Evolutionary conservation across 179 eudicot species (phyloP).

Genomic region (Silene vulgaris): DNA sequence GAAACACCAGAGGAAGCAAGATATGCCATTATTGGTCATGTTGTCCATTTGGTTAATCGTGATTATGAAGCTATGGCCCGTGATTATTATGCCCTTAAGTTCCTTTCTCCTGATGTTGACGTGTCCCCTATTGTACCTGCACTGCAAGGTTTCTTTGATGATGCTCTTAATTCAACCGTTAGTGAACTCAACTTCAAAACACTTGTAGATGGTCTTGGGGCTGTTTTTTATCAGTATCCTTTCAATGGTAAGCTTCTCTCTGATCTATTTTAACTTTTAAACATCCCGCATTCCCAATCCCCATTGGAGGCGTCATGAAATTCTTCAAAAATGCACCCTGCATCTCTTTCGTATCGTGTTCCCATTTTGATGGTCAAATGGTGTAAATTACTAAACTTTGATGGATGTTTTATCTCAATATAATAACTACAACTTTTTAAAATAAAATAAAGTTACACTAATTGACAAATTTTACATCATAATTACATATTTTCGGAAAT

Average conservation of each 20-base stretch:
- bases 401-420: background rate
- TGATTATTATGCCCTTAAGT: constrained; percentile 87
- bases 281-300: background rate
- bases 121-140: constrained; percentile 96
- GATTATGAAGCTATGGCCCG: constrained; percentile 99
- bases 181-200: constrained; percentile 99
- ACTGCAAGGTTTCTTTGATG: constrained; percentile 82
- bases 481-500: background rate
- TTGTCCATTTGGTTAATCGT: constrained; percentile 98
- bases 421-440: too few relatives aligned
- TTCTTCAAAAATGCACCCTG: background rate
- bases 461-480: too few relatives aligned
- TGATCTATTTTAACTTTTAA: constrained; percentile 1
- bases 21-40: constrained; percentile 95
- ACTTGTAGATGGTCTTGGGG: constrained; percentile 91
- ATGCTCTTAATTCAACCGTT: constrained; percentile 85
- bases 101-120: constrained; percentile 88
- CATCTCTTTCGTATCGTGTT: background rate
- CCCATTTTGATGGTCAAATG: background rate
- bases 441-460: background rate
- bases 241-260: constrained; percentile 67
- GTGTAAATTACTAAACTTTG: background rate
- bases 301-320: background rate
- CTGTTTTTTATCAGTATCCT: constrained; percentile 89
- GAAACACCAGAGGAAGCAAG: constrained; percentile 99